Evolutionary conservation across 1,284 basidiomycete species (phyloP).

Genomic region (Cryptococcus deneoformans): DNA sequence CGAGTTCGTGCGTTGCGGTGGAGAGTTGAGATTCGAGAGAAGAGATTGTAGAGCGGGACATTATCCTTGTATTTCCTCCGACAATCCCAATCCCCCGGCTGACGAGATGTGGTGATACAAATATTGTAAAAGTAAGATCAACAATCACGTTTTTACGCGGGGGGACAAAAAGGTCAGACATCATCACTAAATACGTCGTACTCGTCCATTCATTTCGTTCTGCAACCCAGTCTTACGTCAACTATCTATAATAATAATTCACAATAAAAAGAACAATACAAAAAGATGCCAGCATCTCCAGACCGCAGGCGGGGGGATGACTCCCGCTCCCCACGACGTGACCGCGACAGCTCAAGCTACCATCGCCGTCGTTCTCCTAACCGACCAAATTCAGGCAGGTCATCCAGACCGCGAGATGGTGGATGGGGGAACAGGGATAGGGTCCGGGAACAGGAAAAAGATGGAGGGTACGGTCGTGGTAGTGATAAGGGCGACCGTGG

Average conservation of each 20-base stretch:
- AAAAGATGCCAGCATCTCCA: conserved; percentile 11
- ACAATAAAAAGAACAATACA: too few species aligned
- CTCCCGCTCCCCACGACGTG: conserved; percentile 12
- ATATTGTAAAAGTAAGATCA: not conserved
- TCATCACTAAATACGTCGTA: too few species aligned
- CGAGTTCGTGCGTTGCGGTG: conserved; percentile 29
- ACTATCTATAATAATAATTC: too few species aligned
- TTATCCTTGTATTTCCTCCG: not conserved
- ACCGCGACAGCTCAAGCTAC: conserved; percentile 6
- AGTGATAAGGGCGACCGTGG: not conserved
- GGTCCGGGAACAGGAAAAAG: conserved; percentile 5
- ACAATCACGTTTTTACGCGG: not conserved
- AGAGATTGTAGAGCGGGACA: conserved; percentile 7
- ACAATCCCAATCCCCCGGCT: not conserved
- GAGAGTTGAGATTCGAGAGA: conserved; percentile 16
- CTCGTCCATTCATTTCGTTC: too few species aligned
- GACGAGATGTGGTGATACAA: not conserved
- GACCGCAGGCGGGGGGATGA: conserved; percentile 8
- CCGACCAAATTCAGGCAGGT: conserved; percentile 7
- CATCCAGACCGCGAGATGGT: conserved; percentile 17
- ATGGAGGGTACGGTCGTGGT: not conserved
- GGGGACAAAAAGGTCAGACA: too few species aligned
- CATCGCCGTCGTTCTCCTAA: not conserved
- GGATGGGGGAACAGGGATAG: conserved; percentile 20
- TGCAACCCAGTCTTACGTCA: too few species aligned